A percentile compares a stretch with the other conserved stretches of the same genome.
These are phyloP conservation scores for Diphasiastrum complanatum DNA, from an alignment of 83 land plant species.

Conservation along the genomic window DNA sequence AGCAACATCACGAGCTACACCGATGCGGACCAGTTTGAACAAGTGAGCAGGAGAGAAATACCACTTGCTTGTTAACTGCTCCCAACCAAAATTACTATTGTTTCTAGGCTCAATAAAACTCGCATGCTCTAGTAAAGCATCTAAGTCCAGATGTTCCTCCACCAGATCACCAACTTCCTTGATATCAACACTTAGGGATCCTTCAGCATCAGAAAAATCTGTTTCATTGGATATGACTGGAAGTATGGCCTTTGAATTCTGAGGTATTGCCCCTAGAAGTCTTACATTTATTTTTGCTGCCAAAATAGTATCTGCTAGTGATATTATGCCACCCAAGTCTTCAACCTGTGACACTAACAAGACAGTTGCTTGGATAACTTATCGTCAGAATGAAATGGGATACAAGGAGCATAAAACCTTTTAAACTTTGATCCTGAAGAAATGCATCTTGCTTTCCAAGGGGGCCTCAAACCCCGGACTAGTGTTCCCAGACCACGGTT, in stretches of 20 bases:
- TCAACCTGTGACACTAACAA: no score
- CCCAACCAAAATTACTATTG: not conserved
- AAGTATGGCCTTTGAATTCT: not conserved
- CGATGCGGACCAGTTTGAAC: constrained; percentile 19
- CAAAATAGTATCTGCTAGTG: constrained; percentile 17
- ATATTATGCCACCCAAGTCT: no score
- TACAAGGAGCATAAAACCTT: no score
- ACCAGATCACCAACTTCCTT: constrained; percentile 17
- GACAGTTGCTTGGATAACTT: no score
- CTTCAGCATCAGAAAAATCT: not conserved
- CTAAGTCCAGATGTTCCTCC: constrained; percentile 19
- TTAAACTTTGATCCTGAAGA: no score
- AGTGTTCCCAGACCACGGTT: no score
- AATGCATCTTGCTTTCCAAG: no score
- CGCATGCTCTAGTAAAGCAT: constrained; percentile 12
- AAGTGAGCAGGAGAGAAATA: constrained; percentile 1
- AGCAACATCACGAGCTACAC: constrained; percentile 21
- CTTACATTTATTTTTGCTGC: not conserved
- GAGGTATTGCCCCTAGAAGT: constrained; percentile 18
- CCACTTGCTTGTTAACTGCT: not conserved
- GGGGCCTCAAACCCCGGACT: no score
- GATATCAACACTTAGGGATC: constrained; percentile 3
- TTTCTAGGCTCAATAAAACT: constrained; percentile 5
- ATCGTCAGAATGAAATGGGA: no score
- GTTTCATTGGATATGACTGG: not conserved